Base-by-base conservation (phyloP, 2,329 filamentous ascomycete species). In the Daldinia sp. region DNA sequence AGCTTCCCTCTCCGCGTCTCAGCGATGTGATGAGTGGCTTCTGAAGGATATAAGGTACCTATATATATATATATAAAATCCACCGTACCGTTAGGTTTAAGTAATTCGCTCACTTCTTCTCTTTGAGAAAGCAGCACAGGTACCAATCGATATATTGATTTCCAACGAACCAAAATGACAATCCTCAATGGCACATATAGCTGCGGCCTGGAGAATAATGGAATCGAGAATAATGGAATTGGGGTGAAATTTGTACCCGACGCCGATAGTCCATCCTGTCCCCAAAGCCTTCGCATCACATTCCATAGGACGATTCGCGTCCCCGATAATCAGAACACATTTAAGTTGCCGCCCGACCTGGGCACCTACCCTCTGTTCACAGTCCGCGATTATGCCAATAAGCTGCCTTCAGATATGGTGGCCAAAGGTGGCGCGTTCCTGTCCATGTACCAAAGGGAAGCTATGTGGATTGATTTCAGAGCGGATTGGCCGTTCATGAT, bases 341-440 rank as follows among this genome's bases (percentile, higher is more conserved):
- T 73, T 23, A 30, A 71, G 0, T 75, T 84, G 0, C 81, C 82
- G 0, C 80, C 81, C 0, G 66, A 67, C 28, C 72, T 81, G 15
- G 82, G 80, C 0, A 9, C 20, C 0, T 84, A 84, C 70, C 80
- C 79, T 1, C 73, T 85, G 3, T 82, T 78, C 68, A 74, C 76
- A 39, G 74, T 81, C 15, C 64, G 68, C 3, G 65, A 79, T 4
- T 80, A 81, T 60, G 67, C 74, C 6, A 55, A 69, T 0, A 75
- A 71, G 0, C 71, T 86, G 18, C 79, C 79, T 0, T 10, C 66
- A 0, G 59, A 74, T 4, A 80, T 85, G 72, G 72, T 67, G 0
- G 70, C 65, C 1, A 83, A 84, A 65, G 81, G 81, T 2, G 83
- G 84, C 1, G 54, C 83, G 0, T 82, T 86, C 69, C 74, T 86